phyloP scores from a whole-genome alignment of 2,329 filamentous ascomycete species.

The Trichoderma sp. region DNA sequence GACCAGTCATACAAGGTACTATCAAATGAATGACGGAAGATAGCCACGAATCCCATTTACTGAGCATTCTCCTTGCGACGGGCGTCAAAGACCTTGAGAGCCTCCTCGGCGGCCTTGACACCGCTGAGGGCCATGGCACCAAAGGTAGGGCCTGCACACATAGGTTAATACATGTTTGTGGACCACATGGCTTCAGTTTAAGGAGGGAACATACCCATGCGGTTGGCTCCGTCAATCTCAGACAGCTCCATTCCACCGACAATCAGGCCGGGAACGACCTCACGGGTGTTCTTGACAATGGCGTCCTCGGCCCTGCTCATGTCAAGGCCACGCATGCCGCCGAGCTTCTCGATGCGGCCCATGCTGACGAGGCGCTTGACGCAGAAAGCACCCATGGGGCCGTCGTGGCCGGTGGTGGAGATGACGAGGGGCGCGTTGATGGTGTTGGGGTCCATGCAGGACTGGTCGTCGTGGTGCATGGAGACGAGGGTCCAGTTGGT shows the following conservation, averaged over 20 bases:
- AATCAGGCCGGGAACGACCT: constrained; percentile 84
- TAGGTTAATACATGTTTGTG: neutral
- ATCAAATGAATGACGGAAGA: constrained; percentile 16
- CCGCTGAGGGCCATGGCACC: constrained; percentile 86
- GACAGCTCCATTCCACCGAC: constrained; percentile 95
- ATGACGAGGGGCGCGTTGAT: constrained; percentile 90
- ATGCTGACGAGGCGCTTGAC: constrained; percentile 91
- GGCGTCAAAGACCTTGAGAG: constrained; percentile 73
- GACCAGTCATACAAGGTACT: constrained; percentile 15
- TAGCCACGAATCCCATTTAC: constrained; percentile 1
- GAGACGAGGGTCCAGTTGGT: constrained; percentile 95
- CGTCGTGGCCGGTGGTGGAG: constrained; percentile 89
- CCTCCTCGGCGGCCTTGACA: constrained; percentile 90
- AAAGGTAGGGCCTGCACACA: constrained; percentile 66
- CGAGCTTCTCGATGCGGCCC: constrained; percentile 78
- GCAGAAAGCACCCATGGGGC: constrained; percentile 85
- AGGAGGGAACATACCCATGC: constrained; percentile 66
- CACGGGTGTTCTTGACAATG: constrained; percentile 88
- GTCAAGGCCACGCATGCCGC: constrained; percentile 90
- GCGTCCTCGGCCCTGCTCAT: constrained; percentile 92
- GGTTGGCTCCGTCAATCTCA: constrained; percentile 87
- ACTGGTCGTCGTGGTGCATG: constrained; percentile 86
- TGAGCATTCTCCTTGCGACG: constrained; percentile 74
- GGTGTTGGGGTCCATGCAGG: constrained; percentile 96
- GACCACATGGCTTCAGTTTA: rapidly evolving